phyloP scores from a whole-genome alignment of 192 early-diverging fungal genomes.

The Entomortierella beljakovae region DNA sequence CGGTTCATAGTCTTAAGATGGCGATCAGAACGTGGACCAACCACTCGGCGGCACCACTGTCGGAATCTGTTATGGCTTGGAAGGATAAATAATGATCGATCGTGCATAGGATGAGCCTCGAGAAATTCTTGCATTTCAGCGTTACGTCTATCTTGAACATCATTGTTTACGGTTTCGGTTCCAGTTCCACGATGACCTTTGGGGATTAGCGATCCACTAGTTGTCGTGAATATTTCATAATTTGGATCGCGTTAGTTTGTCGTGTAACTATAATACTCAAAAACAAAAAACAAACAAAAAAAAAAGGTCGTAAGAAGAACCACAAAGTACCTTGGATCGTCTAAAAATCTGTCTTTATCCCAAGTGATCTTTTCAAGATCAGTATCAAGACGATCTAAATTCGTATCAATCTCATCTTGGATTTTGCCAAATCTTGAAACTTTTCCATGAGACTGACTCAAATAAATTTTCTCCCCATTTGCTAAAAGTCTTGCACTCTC shows the following conservation, averaged over 20 bases:
- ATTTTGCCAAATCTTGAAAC: constrained; percentile 39
- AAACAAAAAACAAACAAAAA: background rate
- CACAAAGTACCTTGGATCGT: constrained; percentile 15
- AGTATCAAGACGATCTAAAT: constrained; percentile 34
- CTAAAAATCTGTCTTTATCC: constrained; percentile 16
- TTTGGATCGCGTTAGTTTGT: too few relatives aligned
- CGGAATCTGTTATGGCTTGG: constrained; percentile 60
- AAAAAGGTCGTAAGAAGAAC: background rate
- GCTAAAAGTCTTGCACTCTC: background rate
- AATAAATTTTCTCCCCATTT: constrained; percentile 1
- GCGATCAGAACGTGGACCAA: constrained; percentile 60
- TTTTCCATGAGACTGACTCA: background rate
- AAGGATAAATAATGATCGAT: constrained; percentile 67
- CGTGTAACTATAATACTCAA: too few relatives aligned
- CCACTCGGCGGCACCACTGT: constrained; percentile 62
- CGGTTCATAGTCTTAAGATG: constrained; percentile 61
- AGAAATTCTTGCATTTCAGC: constrained; percentile 36
- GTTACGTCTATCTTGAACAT: background rate
- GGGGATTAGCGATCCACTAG: background rate
- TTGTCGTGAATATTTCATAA: background rate
- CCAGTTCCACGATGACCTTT: constrained; percentile 14
- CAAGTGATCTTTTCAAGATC: constrained; percentile 49
- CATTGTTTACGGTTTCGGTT: constrained; percentile 4
- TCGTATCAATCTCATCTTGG: constrained; percentile 49
- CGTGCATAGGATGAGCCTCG: constrained; percentile 49